Base-by-base conservation (phyloP, 345 rosid species). In the Euphorbia lathyris region DNA sequence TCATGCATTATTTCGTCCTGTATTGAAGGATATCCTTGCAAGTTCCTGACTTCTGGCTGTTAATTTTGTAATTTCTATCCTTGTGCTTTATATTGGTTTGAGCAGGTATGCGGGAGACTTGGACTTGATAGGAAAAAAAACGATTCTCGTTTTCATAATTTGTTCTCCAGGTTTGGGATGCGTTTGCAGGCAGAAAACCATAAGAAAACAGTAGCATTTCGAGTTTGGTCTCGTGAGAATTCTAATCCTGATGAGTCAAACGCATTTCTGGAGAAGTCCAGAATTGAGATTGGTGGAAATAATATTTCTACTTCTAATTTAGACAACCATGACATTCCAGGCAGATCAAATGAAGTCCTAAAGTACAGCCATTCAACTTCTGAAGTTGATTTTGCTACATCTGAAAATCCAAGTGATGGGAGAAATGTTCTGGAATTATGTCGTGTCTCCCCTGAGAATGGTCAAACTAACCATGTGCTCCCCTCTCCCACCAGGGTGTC, bases 41-140 rank as follows among this genome's bases (percentile, higher is more conserved):
- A 69, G 34, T 17, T 45, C 58, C 50, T 70, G 52, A 14, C 20
- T 36, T 53, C 45, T 27, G 27, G 42, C 22, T 48, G 13, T n/a
- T 66, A 36, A 50, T 65, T 7, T 60, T 72, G 53, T 19, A 14
- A 14, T 43, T 13, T 45, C 60, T 22, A 2, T 13, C 30, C 56
- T 19, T 45, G n/a, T 57, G 43, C 71, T 43, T 68, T 51, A 62
- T 38, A 58, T 71, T 70, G 25, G 73, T 64, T 64, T 78, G 72
- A 72, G 61, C 87, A 95, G 97, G 89, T 89, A 23, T 86, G 88
- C 58, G 87, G 79, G 67, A 90, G 88, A 82, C 96, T 90, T 81
- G 94, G 96, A 30, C 78, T 95, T 82, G 90, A 86, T 73, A 88
- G 87, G 80, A 95, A 92, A 78, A 88, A 74, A 82, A 86, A 83